Conservation (phyloP, 768 basidiomycete species). For the Phanerodontia chrysosporium region DNA sequence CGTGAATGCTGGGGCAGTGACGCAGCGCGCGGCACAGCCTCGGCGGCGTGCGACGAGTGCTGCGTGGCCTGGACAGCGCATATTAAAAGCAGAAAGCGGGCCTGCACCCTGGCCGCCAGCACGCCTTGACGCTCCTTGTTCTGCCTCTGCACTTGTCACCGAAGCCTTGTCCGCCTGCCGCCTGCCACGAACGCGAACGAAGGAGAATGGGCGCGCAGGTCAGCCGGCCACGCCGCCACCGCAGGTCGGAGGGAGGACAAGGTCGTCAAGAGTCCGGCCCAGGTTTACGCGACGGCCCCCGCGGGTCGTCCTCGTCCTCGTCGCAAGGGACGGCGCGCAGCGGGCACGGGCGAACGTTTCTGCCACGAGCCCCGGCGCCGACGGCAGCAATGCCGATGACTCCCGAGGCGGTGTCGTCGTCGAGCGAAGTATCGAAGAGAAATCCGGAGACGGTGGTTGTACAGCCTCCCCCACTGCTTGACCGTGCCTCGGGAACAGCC, state of each 20-base stretch:
- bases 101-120: background rate
- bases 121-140: background rate
- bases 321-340: background rate
- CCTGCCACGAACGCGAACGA: no score
- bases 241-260: constrained; percentile 8
- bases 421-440: background rate
- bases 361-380: background rate
- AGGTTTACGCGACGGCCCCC: no score
- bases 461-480: background rate
- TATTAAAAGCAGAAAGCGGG: background rate
- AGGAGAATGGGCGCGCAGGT: constrained; percentile 5
- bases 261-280: background rate
- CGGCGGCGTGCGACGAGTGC: background rate
- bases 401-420: background rate
- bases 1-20: background rate
- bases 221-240: background rate
- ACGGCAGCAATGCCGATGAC: background rate
- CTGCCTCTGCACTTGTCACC: constrained; percentile 2
- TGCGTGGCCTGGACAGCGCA: background rate
- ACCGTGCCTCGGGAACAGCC: background rate
- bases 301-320: background rate
- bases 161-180: background rate
- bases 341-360: background rate
- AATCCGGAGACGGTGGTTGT: background rate
- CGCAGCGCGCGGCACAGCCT: background rate